Conservation (phyloP, 805 yeast species). For the Yarrowia alimentaria region DNA sequence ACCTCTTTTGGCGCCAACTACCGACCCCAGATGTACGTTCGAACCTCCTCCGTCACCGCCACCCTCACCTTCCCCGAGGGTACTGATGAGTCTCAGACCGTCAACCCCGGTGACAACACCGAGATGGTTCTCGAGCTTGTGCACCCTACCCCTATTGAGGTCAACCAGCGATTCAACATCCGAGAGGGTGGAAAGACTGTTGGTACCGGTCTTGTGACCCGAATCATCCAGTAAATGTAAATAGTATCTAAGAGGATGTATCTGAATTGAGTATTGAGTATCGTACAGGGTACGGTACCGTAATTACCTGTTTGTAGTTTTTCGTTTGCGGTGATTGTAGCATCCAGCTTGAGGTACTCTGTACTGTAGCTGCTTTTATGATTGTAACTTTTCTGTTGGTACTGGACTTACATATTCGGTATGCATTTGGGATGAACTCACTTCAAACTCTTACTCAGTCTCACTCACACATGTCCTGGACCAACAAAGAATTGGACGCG, state of each 20-base stretch:
- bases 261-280: conserved; percentile 6
- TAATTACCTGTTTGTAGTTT: too few species aligned
- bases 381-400: background rate
- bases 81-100: conserved; percentile 83
- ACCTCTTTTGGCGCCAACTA: conserved; percentile 95
- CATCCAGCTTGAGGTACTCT: too few species aligned
- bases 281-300: too few species aligned
- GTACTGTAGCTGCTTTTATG: background rate
- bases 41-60: conserved; percentile 95
- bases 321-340: too few species aligned
- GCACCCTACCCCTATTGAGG: conserved; percentile 90
- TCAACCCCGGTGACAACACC: conserved; percentile 97
- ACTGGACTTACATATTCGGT: too few species aligned
- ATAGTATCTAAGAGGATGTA: conserved; percentile 16
- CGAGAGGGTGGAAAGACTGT: conserved; percentile 99
- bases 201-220: conserved; percentile 96
- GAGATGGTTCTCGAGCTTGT: conserved; percentile 92
- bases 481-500: conserved; percentile 10
- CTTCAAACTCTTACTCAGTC: background rate
- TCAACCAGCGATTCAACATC: conserved; percentile 97
- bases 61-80: conserved; percentile 83
- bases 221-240: conserved; percentile 63
- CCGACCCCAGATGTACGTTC: conserved; percentile 96
- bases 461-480: conserved; percentile 4
- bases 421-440: too few species aligned